A percentile compares a stretch with the other conserved stretches of the same genome.
These are phyloP conservation scores for Pseudohalonectria lignicola DNA, from an alignment of 2,329 filamentous ascomycete genomes.

Conservation along the genomic window DNA sequence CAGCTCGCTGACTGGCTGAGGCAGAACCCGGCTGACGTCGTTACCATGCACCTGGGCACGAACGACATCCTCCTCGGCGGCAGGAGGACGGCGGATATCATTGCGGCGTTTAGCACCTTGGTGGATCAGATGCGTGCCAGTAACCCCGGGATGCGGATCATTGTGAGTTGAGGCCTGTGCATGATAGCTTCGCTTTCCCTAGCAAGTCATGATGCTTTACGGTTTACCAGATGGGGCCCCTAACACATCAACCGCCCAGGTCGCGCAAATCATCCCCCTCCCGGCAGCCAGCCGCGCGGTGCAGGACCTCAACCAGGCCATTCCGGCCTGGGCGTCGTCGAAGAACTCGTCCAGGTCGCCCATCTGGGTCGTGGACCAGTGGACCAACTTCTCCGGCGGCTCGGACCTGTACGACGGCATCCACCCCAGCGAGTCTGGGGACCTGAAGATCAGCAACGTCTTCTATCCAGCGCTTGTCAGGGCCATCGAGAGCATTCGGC, in stretches of 20 bases:
- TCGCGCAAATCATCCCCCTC: slow-evolving; percentile 21
- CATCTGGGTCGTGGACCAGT: slow-evolving; percentile 19
- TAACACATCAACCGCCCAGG: too few relatives aligned
- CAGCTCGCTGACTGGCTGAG: slow-evolving; percentile 26
- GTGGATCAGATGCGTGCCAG: slow-evolving; percentile 21
- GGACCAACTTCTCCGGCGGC: neutral
- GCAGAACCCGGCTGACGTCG: slow-evolving; percentile 24
- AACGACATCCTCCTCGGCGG: slow-evolving; percentile 25
- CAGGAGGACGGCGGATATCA: slow-evolving; percentile 19
- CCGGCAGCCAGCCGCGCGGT: slow-evolving; percentile 15
- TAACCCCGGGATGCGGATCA: slow-evolving; percentile 26
- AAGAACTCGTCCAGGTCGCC: slow-evolving; percentile 24
- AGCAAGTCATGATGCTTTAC: too few relatives aligned
- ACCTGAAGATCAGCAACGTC: slow-evolving; percentile 2
- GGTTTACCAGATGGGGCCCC: too few relatives aligned
- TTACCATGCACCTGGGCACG: slow-evolving; percentile 33
- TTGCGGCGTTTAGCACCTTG: slow-evolving; percentile 27
- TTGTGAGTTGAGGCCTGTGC: too few relatives aligned
- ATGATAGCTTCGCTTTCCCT: too few relatives aligned
- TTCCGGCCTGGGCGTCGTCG: slow-evolving; percentile 19
- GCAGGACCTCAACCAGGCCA: slow-evolving; percentile 10
- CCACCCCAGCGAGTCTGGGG: slow-evolving; percentile 1
- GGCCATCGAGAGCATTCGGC: neutral
- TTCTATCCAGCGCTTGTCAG: slow-evolving; percentile 2
- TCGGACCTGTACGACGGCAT: slow-evolving; percentile 4